A percentile compares a stretch with the other conserved stretches of the same genome.
Conservation (phyloP, 495 filamentous ascomycete genomes). For the Daldinia grandis region DNA sequence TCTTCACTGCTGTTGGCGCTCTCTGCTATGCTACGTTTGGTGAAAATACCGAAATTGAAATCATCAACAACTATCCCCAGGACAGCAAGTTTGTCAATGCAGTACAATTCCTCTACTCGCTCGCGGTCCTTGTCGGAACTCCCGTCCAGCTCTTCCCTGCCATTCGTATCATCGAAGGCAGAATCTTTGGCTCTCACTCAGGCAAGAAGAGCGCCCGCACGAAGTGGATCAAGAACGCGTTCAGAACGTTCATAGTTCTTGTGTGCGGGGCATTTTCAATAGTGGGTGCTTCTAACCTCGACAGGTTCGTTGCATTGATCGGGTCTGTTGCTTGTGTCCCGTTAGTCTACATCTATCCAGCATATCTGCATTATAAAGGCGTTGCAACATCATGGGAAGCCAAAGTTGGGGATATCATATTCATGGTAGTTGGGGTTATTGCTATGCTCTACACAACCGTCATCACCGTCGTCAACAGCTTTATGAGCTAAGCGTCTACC, state of each 20-base stretch:
- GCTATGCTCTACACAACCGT: slow-evolving; percentile 71
- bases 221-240: slow-evolving; percentile 74
- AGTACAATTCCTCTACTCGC: slow-evolving; percentile 71
- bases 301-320: slow-evolving; percentile 71
- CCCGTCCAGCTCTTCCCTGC: slow-evolving; percentile 73
- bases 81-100: slow-evolving; percentile 68
- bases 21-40: slow-evolving; percentile 74
- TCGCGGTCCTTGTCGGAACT: slow-evolving; percentile 68
- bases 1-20: slow-evolving; percentile 69
- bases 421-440: slow-evolving; percentile 64
- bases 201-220: slow-evolving; percentile 62
- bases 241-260: slow-evolving; percentile 59
- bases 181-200: slow-evolving; percentile 62
- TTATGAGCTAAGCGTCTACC: slow-evolving; percentile 38
- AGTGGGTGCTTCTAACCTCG: slow-evolving; percentile 65
- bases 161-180: slow-evolving; percentile 66
- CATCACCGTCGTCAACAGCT: slow-evolving; percentile 60
- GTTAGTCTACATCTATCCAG: slow-evolving; percentile 93
- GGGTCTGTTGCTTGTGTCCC: slow-evolving; percentile 76
- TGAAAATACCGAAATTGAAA: slow-evolving; percentile 62
- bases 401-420: slow-evolving; percentile 60
- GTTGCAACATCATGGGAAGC: slow-evolving; percentile 58
- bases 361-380: slow-evolving; percentile 67
- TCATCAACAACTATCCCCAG: slow-evolving; percentile 73
- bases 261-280: slow-evolving; percentile 62